phyloP scores from a whole-genome alignment of 2,329 filamentous ascomycete species.

The Neospermospora avenae region DNA sequence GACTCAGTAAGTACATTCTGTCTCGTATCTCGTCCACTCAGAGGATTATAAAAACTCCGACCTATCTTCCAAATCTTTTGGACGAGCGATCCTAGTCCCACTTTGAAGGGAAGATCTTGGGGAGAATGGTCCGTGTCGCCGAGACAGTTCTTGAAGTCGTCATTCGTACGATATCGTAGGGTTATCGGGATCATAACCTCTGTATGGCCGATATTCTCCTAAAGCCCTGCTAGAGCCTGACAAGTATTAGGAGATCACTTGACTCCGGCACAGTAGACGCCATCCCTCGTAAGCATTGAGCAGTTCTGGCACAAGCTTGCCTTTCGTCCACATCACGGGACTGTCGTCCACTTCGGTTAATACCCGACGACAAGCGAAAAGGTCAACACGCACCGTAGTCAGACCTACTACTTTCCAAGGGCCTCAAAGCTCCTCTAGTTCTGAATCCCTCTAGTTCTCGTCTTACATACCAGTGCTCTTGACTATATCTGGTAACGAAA shows the following conservation, averaged over 20 bases:
- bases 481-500: not conserved
- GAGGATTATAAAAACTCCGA: not conserved
- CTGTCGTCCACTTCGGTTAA: not conserved
- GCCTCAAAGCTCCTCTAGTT: not conserved
- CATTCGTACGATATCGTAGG: not conserved
- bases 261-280: not conserved
- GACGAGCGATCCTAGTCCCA: not conserved
- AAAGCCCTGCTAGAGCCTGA: not conserved
- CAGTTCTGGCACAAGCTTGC: constrained; percentile 3
- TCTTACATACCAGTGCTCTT: too few species aligned
- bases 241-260: not conserved
- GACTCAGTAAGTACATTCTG: not conserved
- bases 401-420: not conserved
- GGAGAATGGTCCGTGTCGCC: not conserved
- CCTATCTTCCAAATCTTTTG: not conserved
- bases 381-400: not conserved
- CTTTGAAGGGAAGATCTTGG: not conserved
- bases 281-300: not conserved
- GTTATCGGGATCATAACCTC: not conserved
- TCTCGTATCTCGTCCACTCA: not conserved
- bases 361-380: not conserved
- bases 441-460: too few species aligned
- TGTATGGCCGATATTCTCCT: constrained; percentile 3
- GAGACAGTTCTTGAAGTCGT: not conserved
- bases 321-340: not conserved